A percentile compares a stretch with the other conserved stretches of the same genome.
These are phyloP conservation scores for Aspergillus fumigatus DNA, from an alignment of 2,329 filamentous ascomycete species.

Conservation along the genomic window DNA sequence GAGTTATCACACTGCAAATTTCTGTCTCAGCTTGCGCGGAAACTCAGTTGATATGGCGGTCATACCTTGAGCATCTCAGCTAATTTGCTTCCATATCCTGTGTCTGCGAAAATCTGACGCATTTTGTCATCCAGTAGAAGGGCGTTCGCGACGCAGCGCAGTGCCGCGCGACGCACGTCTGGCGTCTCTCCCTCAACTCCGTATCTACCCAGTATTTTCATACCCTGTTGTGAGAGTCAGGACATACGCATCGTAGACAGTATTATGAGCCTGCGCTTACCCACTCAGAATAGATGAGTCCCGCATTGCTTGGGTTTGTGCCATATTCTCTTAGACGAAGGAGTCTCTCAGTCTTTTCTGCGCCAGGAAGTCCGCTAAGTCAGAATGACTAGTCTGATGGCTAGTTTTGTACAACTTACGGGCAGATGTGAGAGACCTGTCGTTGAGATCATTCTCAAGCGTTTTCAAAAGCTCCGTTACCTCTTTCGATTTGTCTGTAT, in stretches of 20 bases:
- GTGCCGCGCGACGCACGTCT: constrained; percentile 65
- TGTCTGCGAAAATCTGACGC: constrained; percentile 68
- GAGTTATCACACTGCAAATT: constrained; percentile 55
- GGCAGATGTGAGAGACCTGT: constrained; percentile 54
- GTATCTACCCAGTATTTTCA: constrained; percentile 66
- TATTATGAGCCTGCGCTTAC: constrained; percentile 43
- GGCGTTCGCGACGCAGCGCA: constrained; percentile 82
- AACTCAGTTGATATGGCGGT: not conserved
- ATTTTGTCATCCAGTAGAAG: constrained; percentile 65
- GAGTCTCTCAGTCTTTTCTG: constrained; percentile 42
- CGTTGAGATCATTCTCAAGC: constrained; percentile 59
- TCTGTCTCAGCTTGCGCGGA: constrained; percentile 3
- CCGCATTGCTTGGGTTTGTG: constrained; percentile 65
- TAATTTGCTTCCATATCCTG: constrained; percentile 62
- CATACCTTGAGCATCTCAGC: constrained; percentile 63
- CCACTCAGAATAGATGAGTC: constrained; percentile 77
- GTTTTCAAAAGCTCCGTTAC: constrained; percentile 61
- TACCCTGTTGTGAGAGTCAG: constrained; percentile 54
- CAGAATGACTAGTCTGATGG: constrained; percentile 1
- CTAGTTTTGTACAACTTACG: constrained; percentile 45
- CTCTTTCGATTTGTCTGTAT: constrained; percentile 61
- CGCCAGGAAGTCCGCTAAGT: not conserved
- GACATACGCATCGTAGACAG: not conserved
- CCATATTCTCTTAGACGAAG: constrained; percentile 72
- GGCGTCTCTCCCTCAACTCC: constrained; percentile 64